Base-by-base conservation (phyloP, 2,329 filamentous ascomycete species). In the Hymenoscyphus occultus region DNA sequence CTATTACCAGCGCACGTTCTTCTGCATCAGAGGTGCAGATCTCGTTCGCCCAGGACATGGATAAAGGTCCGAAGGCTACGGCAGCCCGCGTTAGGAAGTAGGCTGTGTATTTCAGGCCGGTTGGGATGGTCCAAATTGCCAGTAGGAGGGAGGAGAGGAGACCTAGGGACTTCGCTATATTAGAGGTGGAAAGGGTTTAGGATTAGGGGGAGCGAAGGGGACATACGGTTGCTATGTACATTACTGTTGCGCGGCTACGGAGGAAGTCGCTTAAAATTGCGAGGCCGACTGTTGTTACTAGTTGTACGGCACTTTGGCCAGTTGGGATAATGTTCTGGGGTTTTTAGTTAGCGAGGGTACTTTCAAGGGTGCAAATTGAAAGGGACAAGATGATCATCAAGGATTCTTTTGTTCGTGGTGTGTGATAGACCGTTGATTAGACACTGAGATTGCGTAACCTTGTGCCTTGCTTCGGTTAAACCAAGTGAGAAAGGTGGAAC, bases 201-300 rank as follows among this genome's bases (percentile, higher is more conserved):
- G 9, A 2, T 32, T 5, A 48, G 54, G 14, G 57, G 28, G 5
- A 12, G 28, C 1, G 19, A 16, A 12, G 16, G 28, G 31, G 31
- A 67, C 67, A 16, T 60, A 72, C 71, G 1, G 74, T 74, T 13
- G 74, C 70, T 7, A 76, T 70, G 7, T 71, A 74, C 75, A 77
- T 77, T 51, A 76, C 70, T 9, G 69, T 48, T 4, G 75, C 71
- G 19, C 75, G 68, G 19, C 71, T 72, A 1, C 72, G 72, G 5
- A 80, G 76, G 5, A 82, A 78, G 39, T 86, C 84, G 10, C 83
- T 85, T 2, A 80, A 76, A 76, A 83, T 85, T 9, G 83, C 83
- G 67, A 84, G 83, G 5, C 76, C 70, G 0, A 87, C 76, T 0
- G 84, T 86, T 2, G 80, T 79, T 1, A 85, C 77, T 0, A 85